These are phyloP conservation scores for Abrus pulchellus DNA, from an alignment of 306 rosid genomes.

Conservation along the genomic window DNA sequence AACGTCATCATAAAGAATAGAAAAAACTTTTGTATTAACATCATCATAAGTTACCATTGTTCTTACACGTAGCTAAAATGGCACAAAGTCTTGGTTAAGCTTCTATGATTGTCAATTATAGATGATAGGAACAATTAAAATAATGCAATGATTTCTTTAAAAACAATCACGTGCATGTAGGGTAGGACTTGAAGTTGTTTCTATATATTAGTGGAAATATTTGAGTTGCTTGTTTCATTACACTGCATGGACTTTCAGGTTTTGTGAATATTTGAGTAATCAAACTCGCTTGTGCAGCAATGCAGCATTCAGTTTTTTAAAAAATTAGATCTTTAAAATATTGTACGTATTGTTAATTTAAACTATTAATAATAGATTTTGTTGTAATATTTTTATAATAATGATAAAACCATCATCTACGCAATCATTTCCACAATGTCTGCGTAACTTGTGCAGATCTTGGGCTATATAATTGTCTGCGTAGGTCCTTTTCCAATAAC, in stretches of 20 bases:
- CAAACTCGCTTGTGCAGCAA: no score
- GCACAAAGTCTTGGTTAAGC: slow-evolving; percentile 29
- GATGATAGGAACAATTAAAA: neutral
- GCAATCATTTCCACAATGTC: slow-evolving; percentile 8
- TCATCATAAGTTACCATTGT: slow-evolving; percentile 6
- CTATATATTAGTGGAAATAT: neutral
- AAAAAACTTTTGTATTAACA: neutral
- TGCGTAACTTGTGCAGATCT: neutral
- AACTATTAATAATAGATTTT: no score
- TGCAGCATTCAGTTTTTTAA: no score
- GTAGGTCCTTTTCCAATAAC: slow-evolving; percentile 4
- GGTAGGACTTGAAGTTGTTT: neutral
- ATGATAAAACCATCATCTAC: neutral
- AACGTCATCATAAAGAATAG: neutral
- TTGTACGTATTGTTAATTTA: no score
- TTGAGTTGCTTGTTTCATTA: slow-evolving; percentile 1
- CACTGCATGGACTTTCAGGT: neutral
- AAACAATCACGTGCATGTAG: neutral
- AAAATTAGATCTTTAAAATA: no score
- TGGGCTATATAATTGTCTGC: neutral
- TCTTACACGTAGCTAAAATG: slow-evolving; percentile 31
- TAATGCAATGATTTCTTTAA: neutral
- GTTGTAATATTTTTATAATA: no score
- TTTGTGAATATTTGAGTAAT: no score
- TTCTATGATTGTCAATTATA: neutral